Percentiles rank a stretch among this genome's conserved stretches.
These are phyloP conservation scores for Myriosclerotinia curreyana DNA, from an alignment of 2,329 filamentous ascomycete genomes.

Conservation along the genomic window DNA sequence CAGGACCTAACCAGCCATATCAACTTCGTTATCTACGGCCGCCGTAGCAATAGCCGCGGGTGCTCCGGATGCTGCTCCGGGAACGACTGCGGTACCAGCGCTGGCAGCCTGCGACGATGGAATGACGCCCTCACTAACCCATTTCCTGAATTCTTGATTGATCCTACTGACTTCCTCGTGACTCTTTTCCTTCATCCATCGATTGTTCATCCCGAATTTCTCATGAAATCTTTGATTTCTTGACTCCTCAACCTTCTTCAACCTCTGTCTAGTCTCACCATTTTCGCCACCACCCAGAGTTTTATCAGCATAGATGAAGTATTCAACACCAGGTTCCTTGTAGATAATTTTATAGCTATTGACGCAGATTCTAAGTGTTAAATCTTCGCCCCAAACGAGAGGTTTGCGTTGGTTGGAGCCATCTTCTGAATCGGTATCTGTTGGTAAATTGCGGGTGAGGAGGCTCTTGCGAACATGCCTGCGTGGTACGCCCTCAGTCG, in stretches of 20 bases:
- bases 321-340: conserved; percentile 67
- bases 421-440: conserved; percentile 61
- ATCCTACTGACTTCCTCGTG: conserved; percentile 49
- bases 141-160: conserved; percentile 47
- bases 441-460: conserved; percentile 67
- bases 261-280: conserved; percentile 35
- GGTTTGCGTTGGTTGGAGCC: conserved; percentile 56
- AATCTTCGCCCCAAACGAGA: conserved; percentile 62
- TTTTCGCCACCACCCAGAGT: conserved; percentile 41
- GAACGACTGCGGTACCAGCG: background rate
- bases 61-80: conserved; percentile 1
- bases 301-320: conserved; percentile 57
- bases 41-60: background rate
- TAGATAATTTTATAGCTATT: conserved; percentile 80
- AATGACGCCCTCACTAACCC: conserved; percentile 42
- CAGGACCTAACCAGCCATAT: conserved; percentile 18
- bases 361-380: conserved; percentile 71
- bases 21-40: conserved; percentile 19
- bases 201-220: conserved; percentile 52
- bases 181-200: conserved; percentile 49
- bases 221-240: conserved; percentile 48
- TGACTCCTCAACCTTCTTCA: conserved; percentile 39
- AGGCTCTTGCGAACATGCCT: conserved; percentile 62
- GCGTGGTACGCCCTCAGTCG: conserved; percentile 74
- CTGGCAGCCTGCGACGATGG: conserved; percentile 9